These are phyloP conservation scores for Pistacia vera DNA, from an alignment of 345 rosid genomes.

Conservation along the genomic window DNA sequence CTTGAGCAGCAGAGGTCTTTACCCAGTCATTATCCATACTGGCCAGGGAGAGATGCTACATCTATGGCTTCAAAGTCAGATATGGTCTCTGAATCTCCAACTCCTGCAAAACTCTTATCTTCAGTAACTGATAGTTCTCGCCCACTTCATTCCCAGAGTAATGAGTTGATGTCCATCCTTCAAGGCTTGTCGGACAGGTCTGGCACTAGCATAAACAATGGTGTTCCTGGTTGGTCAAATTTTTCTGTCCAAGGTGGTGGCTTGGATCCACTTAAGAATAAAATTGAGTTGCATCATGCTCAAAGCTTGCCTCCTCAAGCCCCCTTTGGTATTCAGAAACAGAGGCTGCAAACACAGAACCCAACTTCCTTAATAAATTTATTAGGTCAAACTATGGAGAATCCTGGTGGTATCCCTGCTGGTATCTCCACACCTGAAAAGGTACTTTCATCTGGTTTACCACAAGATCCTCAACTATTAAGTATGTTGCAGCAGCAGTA, in stretches of 20 bases:
- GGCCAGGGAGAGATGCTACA: conserved; percentile 76
- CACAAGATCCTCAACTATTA: conserved; percentile 75
- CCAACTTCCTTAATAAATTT: conserved; percentile 57
- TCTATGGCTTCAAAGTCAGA: conserved; percentile 62
- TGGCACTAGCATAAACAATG: conserved; percentile 48
- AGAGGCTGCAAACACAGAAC: conserved; percentile 53
- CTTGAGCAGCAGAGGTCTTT: conserved; percentile 78
- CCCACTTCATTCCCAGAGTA: conserved; percentile 63
- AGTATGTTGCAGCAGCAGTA: conserved; percentile 85
- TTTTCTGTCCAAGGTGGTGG: conserved; percentile 51
- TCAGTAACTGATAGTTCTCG: conserved; percentile 41
- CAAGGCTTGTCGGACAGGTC: conserved; percentile 72
- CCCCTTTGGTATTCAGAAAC: conserved; percentile 73
- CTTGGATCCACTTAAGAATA: conserved; percentile 60
- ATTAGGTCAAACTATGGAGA: conserved; percentile 69
- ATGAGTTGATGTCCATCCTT: conserved; percentile 72
- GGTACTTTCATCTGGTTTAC: conserved; percentile 50
- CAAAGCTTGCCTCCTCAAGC: conserved; percentile 61
- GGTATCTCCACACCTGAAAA: conserved; percentile 58
- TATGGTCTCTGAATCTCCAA: conserved; percentile 42
- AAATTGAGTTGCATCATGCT: conserved; percentile 54
- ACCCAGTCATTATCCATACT: conserved; percentile 52
- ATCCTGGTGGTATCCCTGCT: conserved; percentile 47
- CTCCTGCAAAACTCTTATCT: conserved; percentile 41
- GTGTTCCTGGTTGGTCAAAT: conserved; percentile 63